These are phyloP conservation scores for Aphanomyces astaci DNA, from an alignment of 352 stramenopile genomes.

Conservation along the genomic window DNA sequence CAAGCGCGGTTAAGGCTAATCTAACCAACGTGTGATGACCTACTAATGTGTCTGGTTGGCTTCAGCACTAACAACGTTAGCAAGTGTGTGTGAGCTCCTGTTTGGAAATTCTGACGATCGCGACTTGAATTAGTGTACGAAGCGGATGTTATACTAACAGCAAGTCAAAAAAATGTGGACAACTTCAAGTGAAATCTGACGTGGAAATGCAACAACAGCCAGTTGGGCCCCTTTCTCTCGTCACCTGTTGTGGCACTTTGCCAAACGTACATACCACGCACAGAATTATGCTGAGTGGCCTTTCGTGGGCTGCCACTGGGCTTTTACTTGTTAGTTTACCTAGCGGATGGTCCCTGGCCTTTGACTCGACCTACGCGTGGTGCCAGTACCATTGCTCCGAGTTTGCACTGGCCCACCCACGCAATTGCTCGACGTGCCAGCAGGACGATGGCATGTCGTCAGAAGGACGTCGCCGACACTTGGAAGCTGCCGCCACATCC, in stretches of 20 bases:
- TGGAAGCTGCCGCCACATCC: not conserved
- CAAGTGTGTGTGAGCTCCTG: not conserved
- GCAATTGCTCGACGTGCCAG: not conserved
- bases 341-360: too few species aligned
- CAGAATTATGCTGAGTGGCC: too few species aligned
- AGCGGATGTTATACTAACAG: too few species aligned
- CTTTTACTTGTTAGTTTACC: not conserved
- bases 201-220: not conserved
- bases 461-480: not conserved
- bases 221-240: not conserved
- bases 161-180: too few species aligned
- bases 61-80: not conserved
- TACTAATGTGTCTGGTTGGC: too few species aligned
- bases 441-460: too few species aligned
- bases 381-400: constrained; percentile 16
- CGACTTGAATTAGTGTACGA: too few species aligned
- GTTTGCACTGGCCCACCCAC: not conserved
- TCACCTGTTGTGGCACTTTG: not conserved
- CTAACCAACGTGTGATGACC: too few species aligned
- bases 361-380: constrained; percentile 12
- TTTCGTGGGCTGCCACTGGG: too few species aligned
- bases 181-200: not conserved
- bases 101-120: too few species aligned
- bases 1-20: constrained; percentile 4
- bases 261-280: not conserved